Evolutionary conservation across 768 basidiomycete species (phyloP), one percentile per base, ranked within the genome.

Genomic region (Tricholoma matsutake): DNA sequence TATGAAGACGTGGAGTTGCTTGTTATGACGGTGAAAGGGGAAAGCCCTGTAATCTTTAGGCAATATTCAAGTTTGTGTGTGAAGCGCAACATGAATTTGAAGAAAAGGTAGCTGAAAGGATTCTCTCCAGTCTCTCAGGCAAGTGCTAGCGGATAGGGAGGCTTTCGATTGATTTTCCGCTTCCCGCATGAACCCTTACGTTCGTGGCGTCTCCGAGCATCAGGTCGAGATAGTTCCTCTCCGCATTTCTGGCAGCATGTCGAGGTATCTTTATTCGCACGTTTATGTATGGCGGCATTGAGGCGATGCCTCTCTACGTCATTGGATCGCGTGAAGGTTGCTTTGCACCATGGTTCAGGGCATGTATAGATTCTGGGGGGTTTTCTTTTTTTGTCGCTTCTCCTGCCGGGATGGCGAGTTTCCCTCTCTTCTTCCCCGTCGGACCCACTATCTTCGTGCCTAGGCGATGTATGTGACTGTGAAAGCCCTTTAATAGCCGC

Each of bases 181-280:
- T 72, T 72, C 32, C 67, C 67, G 39, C 73, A 74, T 11, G 72
- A 68, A 10, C 60, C 56, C 45, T 61, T 67, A 1, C 54, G 52
- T 61, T 68, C 67, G 54, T 74, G 73, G 35, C 72, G 67, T 32
- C 61, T 64, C 22, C 66, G 65, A 52, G 72, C 68, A 64, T 75
- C 71, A n/a, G 61, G 54, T 13, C 71, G 69, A 52, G 71, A 72
- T 18, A 72, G 65, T 32, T 63, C 57, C 8, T 65, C 65, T 18
- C 65, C 64, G n/a, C 68, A 69, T 29, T 52, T 60, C 35, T 61
- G 54, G 54, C 71, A 72, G 10, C 62, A 14, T 16, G 56, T 67
- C 0, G 64, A 62, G 47, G 34, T 59, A 47, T 65, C 67, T 34
- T 47, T 39, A 49, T 51, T 45, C 18, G 61, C 37, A 43, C 54